Evolutionary conservation across 345 rosid species (phyloP).

Genomic region (Salix purpurea): DNA sequence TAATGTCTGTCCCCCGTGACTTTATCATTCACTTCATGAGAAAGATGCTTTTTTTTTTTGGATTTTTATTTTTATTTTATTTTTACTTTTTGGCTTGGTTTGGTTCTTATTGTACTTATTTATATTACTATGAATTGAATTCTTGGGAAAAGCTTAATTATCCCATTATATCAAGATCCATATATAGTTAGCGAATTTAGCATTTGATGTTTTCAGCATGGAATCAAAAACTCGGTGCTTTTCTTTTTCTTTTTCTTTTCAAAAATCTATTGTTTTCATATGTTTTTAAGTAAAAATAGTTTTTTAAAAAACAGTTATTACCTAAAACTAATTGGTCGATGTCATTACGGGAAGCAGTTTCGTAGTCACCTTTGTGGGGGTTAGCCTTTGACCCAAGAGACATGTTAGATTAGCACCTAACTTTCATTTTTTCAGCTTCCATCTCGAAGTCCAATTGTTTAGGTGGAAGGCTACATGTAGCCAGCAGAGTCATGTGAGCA

Average conservation of each 20-base stretch:
- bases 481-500: neutral
- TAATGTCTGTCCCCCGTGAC: neutral
- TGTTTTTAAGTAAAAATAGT: too few species aligned
- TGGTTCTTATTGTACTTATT: neutral
- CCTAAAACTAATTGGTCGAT: neutral
- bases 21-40: neutral
- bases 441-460: neutral
- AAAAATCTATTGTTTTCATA: too few species aligned
- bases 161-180: neutral
- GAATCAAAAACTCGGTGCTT: too few species aligned
- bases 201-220: too few species aligned
- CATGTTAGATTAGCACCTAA: neutral
- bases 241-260: too few species aligned
- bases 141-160: neutral
- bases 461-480: neutral
- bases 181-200: neutral
- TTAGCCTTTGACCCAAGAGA: conserved; percentile 14
- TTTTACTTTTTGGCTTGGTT: neutral
- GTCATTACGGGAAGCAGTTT: neutral
- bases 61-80: neutral
- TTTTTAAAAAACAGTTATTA: too few species aligned
- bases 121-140: neutral
- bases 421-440: neutral
- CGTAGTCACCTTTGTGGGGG: neutral
- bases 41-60: neutral